Conservation (phyloP, 192 early-diverging fungal genomes). For the Ramicandelaber brevisporus region DNA sequence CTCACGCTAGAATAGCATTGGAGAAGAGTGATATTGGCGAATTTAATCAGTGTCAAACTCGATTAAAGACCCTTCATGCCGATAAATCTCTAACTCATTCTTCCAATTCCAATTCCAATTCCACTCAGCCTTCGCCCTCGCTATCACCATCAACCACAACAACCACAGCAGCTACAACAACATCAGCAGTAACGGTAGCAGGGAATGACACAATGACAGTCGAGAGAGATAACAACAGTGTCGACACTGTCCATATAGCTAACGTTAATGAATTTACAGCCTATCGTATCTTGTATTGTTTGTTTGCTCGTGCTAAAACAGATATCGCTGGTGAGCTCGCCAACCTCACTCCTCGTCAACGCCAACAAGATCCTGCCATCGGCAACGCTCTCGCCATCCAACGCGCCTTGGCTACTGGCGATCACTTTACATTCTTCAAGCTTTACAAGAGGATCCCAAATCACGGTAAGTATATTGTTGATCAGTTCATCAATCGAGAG, state of each 20-base stretch:
- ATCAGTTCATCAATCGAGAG: constrained; percentile 75
- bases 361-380: constrained; percentile 34
- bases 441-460: constrained; percentile 55
- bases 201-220: too few relatives aligned
- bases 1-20: constrained; percentile 81
- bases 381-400: constrained; percentile 70
- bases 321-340: constrained; percentile 61
- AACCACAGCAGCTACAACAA: too few relatives aligned
- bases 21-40: constrained; percentile 93
- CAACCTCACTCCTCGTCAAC: constrained; percentile 34
- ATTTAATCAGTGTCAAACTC: constrained; percentile 94
- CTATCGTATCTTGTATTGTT: constrained; percentile 76
- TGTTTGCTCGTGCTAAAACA: constrained; percentile 65
- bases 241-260: too few relatives aligned
- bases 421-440: constrained; percentile 68
- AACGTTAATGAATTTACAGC: constrained; percentile 74
- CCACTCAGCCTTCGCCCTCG: neutral
- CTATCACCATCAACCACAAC: too few relatives aligned
- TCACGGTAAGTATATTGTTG: constrained; percentile 76
- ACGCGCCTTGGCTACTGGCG: constrained; percentile 43
- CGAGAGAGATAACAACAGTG: too few relatives aligned
- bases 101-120: neutral
- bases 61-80: constrained; percentile 69
- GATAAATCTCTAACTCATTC: constrained; percentile 27
- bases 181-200: too few relatives aligned